A percentile compares a stretch with the other conserved stretches of the same genome.
These are phyloP conservation scores for Gardenia jasminoides DNA, from an alignment of 257 asterid species.

Conservation along the genomic window DNA sequence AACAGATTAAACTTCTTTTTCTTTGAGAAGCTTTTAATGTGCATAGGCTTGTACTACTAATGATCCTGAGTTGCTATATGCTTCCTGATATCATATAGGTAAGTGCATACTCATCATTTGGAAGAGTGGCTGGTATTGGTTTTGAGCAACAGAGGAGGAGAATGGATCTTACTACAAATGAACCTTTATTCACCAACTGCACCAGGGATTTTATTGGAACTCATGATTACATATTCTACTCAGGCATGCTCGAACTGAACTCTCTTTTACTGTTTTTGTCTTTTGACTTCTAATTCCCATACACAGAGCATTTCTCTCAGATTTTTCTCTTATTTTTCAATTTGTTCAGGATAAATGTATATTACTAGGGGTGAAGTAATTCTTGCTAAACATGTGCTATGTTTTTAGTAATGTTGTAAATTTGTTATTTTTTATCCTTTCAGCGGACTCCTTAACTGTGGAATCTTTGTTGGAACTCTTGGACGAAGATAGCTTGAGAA, in stretches of 20 bases:
- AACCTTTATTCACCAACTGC: constrained; percentile 90
- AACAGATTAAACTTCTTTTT: neutral
- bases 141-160: constrained; percentile 79
- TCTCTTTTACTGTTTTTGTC: neutral
- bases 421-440: constrained; percentile 21
- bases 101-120: constrained; percentile 98
- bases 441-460: constrained; percentile 85
- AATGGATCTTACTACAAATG: constrained; percentile 84
- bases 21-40: neutral
- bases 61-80: constrained; percentile 17
- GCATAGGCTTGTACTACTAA: neutral
- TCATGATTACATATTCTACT: constrained; percentile 94
- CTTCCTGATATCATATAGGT: constrained; percentile 46
- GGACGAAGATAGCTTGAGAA: constrained; percentile 92
- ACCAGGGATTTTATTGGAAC: constrained; percentile 92
- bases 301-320: neutral
- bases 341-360: neutral
- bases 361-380: neutral
- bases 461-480: constrained; percentile 92
- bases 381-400: neutral
- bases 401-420: neutral
- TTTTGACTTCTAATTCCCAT: neutral
- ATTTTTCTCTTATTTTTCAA: neutral
- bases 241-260: constrained; percentile 47
- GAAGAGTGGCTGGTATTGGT: constrained; percentile 70